Percentiles rank a stretch among this genome's conserved stretches.
phyloP scores from a whole-genome alignment of 352 stramenopile genomes.

The Pelagophyceae sp. region DNA sequence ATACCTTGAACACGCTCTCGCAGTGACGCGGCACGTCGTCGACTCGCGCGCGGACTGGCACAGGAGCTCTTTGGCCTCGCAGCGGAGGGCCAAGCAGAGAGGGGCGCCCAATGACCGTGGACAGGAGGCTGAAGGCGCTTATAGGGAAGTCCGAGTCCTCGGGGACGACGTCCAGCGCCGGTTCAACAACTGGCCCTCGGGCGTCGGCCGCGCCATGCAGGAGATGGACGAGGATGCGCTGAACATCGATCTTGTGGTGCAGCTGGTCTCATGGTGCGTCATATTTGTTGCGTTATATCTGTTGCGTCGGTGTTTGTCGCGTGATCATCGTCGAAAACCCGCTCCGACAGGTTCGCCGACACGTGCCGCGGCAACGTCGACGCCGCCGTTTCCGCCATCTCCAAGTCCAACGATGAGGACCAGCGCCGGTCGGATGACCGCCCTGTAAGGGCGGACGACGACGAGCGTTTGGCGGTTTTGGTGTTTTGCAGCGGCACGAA shows the following conservation, averaged over 20 bases:
- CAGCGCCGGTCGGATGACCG: background rate
- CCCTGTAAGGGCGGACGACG: background rate
- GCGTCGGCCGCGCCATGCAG: background rate
- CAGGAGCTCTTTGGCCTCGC: background rate
- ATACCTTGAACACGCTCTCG: conserved; percentile 62
- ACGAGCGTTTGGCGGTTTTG: conserved; percentile 29
- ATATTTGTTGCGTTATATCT: too few relatives aligned
- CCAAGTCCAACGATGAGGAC: too few relatives aligned
- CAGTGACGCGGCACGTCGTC: conserved; percentile 31
- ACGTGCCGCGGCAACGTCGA: conserved; percentile 1
- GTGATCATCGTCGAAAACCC: too few relatives aligned
- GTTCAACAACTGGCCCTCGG: conserved; percentile 32
- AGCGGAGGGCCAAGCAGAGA: background rate
- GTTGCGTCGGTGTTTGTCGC: too few relatives aligned
- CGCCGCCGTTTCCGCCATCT: too few relatives aligned
- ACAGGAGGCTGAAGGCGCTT: background rate
- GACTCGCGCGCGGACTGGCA: conserved; percentile 37
- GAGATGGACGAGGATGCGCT: background rate
- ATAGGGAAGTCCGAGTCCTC: background rate
- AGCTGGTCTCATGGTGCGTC: conserved; percentile 19
- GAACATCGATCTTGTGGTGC: background rate
- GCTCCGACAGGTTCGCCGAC: too few relatives aligned
- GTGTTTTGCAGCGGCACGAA: conserved; percentile 41
- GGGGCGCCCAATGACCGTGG: too few relatives aligned
- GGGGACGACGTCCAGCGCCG: conserved; percentile 63